Percentiles rank a stretch among this genome's conserved stretches.
Evolutionary conservation across 495 filamentous ascomycete genomes (phyloP).

Genomic region (Aspergillus kassunensis): DNA sequence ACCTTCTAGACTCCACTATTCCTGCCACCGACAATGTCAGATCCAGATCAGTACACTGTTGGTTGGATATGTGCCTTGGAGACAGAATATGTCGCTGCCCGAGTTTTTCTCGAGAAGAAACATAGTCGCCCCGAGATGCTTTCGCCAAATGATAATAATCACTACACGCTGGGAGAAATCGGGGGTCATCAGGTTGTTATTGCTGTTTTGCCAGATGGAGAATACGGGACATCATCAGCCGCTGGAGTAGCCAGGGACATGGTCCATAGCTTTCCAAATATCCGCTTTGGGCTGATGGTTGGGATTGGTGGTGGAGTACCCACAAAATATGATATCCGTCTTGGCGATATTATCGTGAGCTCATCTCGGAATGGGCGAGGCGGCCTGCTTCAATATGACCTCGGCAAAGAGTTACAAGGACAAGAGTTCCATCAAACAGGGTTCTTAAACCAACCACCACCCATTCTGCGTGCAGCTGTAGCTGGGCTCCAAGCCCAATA

Average conservation of each 20-base stretch:
- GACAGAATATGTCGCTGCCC: slow-evolving; percentile 13
- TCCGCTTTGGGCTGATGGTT: slow-evolving; percentile 13
- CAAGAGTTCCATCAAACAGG: slow-evolving; percentile 1
- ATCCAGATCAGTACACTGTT: slow-evolving; percentile 11
- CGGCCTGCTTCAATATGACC: slow-evolving; percentile 10
- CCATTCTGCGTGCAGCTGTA: slow-evolving; percentile 2
- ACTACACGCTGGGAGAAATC: slow-evolving; percentile 16
- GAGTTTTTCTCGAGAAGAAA: slow-evolving; percentile 13
- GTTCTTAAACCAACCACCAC: slow-evolving; percentile 9
- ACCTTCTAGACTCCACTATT: neutral
- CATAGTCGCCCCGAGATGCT: slow-evolving; percentile 1
- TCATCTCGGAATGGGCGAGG: neutral
- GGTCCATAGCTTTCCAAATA: slow-evolving; percentile 9
- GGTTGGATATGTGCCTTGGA: slow-evolving; percentile 14
- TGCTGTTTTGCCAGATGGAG: slow-evolving; percentile 11
- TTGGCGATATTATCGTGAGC: slow-evolving; percentile 11
- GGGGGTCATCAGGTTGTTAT: slow-evolving; percentile 11
- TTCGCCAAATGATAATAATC: slow-evolving; percentile 13
- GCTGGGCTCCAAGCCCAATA: slow-evolving; percentile 1
- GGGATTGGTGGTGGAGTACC: slow-evolving; percentile 9
- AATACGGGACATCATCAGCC: slow-evolving; percentile 6
- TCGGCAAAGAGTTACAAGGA: slow-evolving; percentile 4
- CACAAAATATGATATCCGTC: slow-evolving; percentile 5
- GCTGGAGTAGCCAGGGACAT: slow-evolving; percentile 7
- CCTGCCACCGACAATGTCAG: neutral